A percentile compares a stretch with the other conserved stretches of the same genome.
phyloP scores from a whole-genome alignment of 2,329 filamentous ascomycete genomes.

The Penicillium expansum region DNA sequence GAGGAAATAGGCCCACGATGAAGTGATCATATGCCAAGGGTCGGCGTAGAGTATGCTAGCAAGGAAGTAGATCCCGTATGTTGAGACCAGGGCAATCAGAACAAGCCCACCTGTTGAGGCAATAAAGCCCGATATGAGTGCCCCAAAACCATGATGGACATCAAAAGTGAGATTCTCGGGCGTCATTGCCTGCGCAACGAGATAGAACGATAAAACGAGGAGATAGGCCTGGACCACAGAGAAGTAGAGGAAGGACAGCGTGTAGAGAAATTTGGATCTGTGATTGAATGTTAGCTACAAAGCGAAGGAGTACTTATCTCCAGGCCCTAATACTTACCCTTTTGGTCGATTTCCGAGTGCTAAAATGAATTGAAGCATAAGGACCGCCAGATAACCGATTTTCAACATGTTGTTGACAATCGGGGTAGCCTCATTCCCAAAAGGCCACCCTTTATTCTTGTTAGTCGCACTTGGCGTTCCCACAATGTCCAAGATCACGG shows the following conservation, averaged over 20 bases:
- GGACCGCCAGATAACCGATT: slow-evolving; percentile 83
- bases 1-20: slow-evolving; percentile 83
- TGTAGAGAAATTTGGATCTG: slow-evolving; percentile 76
- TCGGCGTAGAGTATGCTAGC: slow-evolving; percentile 95
- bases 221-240: slow-evolving; percentile 66
- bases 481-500: slow-evolving; percentile 93
- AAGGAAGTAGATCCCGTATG: slow-evolving; percentile 91
- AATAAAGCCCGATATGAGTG: slow-evolving; percentile 77
- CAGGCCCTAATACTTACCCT: slow-evolving; percentile 45
- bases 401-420: slow-evolving; percentile 85
- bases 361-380: slow-evolving; percentile 90
- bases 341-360: slow-evolving; percentile 94
- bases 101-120: slow-evolving; percentile 75
- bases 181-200: slow-evolving; percentile 72
- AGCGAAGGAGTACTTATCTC: background rate
- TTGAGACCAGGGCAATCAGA: slow-evolving; percentile 82
- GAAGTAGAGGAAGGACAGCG: slow-evolving; percentile 82
- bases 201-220: slow-evolving; percentile 55
- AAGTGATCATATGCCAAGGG: slow-evolving; percentile 99
- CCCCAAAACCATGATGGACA: slow-evolving; percentile 55
- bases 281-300: background rate
- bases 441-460: slow-evolving; percentile 70
- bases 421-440: slow-evolving; percentile 78
- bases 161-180: slow-evolving; percentile 68
- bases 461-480: slow-evolving; percentile 61